Percentiles rank a stretch among this genome's conserved stretches.
These are phyloP conservation scores for Penicillium hesseltinei DNA, from an alignment of 2,329 filamentous ascomycete genomes.

Conservation along the genomic window DNA sequence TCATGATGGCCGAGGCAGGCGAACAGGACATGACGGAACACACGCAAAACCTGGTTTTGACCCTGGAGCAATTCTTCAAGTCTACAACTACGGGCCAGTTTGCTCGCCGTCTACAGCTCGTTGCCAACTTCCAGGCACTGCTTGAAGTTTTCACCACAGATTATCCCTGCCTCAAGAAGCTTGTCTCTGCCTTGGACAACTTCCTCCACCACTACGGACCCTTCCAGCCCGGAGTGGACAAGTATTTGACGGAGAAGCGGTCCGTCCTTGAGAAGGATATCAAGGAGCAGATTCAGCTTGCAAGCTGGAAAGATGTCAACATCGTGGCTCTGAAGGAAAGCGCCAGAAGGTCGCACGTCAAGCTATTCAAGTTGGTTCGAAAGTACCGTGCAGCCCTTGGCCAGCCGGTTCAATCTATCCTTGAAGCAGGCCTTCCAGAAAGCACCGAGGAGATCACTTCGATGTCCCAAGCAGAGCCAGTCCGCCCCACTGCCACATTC, in stretches of 20 bases:
- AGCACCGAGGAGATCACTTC: slow-evolving; percentile 32
- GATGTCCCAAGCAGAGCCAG: slow-evolving; percentile 9
- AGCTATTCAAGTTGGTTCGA: slow-evolving; percentile 84
- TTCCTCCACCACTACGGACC: slow-evolving; percentile 73
- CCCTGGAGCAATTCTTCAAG: slow-evolving; percentile 74
- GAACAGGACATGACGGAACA: slow-evolving; percentile 63
- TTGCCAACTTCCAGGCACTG: slow-evolving; percentile 63
- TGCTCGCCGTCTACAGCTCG: slow-evolving; percentile 66
- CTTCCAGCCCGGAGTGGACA: slow-evolving; percentile 65
- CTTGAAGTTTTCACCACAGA: slow-evolving; percentile 61
- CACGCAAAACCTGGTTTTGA: slow-evolving; percentile 67
- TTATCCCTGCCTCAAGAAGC: slow-evolving; percentile 55
- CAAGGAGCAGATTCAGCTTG: slow-evolving; percentile 86
- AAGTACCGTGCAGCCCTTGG: slow-evolving; percentile 82
- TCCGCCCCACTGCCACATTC: slow-evolving; percentile 22
- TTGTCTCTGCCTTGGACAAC: slow-evolving; percentile 68
- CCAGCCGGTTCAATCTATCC: slow-evolving; percentile 67
- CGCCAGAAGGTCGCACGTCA: slow-evolving; percentile 83
- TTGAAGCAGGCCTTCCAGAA: slow-evolving; percentile 35
- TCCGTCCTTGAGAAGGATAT: slow-evolving; percentile 81
- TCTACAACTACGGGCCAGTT: slow-evolving; percentile 81
- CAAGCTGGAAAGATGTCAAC: slow-evolving; percentile 98
- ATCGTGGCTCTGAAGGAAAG: slow-evolving; percentile 86
- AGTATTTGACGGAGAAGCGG: slow-evolving; percentile 66
- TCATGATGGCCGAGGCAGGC: slow-evolving; percentile 61